A percentile compares a stretch with the other conserved stretches of the same genome.
Conservation (phyloP, 352 stramenopile species). For the Pythium sp. region DNA sequence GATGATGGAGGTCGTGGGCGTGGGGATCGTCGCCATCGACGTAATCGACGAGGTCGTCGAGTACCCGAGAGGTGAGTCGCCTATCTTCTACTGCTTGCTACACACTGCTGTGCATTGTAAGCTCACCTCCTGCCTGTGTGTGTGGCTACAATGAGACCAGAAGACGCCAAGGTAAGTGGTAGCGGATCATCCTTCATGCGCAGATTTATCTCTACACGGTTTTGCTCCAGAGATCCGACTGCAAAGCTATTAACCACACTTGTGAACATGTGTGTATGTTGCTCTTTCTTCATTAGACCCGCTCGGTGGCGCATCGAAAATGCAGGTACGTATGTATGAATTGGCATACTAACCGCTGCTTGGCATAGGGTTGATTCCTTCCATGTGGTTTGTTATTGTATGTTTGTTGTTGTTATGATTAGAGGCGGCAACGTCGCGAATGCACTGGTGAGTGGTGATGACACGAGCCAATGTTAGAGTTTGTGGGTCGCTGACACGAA, state of each 20-base stretch:
- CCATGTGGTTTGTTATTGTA: background rate
- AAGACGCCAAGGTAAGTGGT: constrained; percentile 50
- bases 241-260: background rate
- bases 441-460: constrained; percentile 33
- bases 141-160: constrained; percentile 20
- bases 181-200: background rate
- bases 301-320: constrained; percentile 45
- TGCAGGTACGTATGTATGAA: constrained; percentile 27
- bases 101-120: background rate
- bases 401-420: background rate
- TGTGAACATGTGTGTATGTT: background rate
- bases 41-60: constrained; percentile 57
- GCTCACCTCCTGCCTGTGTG: background rate
- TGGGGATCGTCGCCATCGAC: constrained; percentile 75
- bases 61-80: constrained; percentile 47
- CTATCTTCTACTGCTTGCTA: too few relatives aligned
- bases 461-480: background rate
- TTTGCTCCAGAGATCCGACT: background rate
- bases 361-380: background rate
- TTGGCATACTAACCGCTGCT: background rate
- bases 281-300: constrained; percentile 26
- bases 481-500: background rate
- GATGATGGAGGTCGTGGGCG: constrained; percentile 54
- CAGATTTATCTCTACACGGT: background rate
- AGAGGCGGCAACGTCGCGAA: constrained; percentile 71